Evolutionary conservation across 148 eudicot species (phyloP).

Genomic region (Nepenthes mirabilis): DNA sequence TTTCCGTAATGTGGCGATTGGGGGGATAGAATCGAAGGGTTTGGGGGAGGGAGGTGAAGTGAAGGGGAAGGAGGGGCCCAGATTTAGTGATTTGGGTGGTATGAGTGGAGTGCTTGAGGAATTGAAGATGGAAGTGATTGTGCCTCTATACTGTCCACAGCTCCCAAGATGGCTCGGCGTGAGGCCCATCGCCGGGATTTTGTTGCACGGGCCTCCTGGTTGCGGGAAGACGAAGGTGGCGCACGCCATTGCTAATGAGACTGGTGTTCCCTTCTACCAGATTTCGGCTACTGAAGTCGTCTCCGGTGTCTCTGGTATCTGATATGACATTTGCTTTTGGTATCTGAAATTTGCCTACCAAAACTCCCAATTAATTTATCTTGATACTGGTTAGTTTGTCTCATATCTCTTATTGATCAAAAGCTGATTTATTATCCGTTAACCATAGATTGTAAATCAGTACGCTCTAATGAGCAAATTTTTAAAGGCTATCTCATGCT

Average conservation of each 20-base stretch:
- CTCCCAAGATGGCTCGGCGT: slow-evolving; percentile 26
- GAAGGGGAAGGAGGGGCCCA: slow-evolving; percentile 22
- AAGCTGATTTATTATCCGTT: not conserved
- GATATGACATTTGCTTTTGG: not conserved
- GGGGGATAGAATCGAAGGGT: slow-evolving; percentile 2
- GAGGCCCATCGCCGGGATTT: slow-evolving; percentile 55
- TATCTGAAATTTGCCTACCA: too few relatives aligned
- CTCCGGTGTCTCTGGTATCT: slow-evolving; percentile 81
- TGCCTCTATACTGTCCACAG: slow-evolving; percentile 60
- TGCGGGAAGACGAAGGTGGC: slow-evolving; percentile 94
- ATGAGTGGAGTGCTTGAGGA: slow-evolving; percentile 47
- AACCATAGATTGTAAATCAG: too few relatives aligned
- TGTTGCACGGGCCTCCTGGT: slow-evolving; percentile 88
- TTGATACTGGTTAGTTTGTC: not conserved
- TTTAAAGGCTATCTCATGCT: too few relatives aligned
- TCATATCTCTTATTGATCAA: too few relatives aligned
- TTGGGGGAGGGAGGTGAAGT: slow-evolving; percentile 8
- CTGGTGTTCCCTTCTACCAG: slow-evolving; percentile 65
- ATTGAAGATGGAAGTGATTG: slow-evolving; percentile 58
- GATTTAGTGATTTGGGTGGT: slow-evolving; percentile 71
- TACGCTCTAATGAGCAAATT: too few relatives aligned
- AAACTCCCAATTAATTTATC: not conserved
- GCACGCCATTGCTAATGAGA: slow-evolving; percentile 87
- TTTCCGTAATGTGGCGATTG: not conserved
- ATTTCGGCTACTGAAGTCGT: slow-evolving; percentile 78